Evolutionary conservation across 352 stramenopile genomes (phyloP).

Genomic region (Pythium biforme): DNA sequence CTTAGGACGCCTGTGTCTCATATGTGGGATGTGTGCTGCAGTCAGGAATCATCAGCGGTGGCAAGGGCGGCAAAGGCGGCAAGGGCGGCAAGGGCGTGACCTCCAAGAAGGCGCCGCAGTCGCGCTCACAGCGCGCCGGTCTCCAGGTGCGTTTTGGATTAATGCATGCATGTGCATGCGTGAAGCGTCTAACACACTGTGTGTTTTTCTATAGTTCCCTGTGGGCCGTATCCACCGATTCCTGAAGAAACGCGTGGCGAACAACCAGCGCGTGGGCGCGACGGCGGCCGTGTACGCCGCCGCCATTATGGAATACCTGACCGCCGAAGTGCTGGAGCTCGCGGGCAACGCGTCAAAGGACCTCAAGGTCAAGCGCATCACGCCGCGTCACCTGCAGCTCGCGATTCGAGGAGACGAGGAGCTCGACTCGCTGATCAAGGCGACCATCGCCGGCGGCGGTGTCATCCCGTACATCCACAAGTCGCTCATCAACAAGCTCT

Average conservation of each 20-base stretch:
- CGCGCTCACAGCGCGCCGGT: constrained; percentile 96
- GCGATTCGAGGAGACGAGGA: constrained; percentile 99
- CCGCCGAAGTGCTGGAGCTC: constrained; percentile 99
- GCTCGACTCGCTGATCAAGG: constrained; percentile 99
- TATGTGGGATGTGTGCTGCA: constrained; percentile 17
- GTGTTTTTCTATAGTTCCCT: constrained; percentile 89
- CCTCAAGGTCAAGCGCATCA: constrained; percentile 98
- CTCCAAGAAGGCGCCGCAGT: constrained; percentile 99
- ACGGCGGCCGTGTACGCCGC: constrained; percentile 99
- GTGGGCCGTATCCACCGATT: constrained; percentile 99
- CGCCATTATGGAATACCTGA: constrained; percentile 99
- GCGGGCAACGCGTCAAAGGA: constrained; percentile 97
- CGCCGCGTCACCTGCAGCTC: constrained; percentile 98
- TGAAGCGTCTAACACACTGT: not conserved
- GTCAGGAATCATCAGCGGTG: constrained; percentile 89
- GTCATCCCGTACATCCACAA: constrained; percentile 99
- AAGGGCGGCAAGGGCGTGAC: constrained; percentile 99
- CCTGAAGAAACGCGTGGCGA: constrained; percentile 98
- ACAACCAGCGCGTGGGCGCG: constrained; percentile 98
- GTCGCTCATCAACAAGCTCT: constrained; percentile 98
- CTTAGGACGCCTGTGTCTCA: not conserved
- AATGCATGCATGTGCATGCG: not conserved
- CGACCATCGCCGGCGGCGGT: constrained; percentile 99
- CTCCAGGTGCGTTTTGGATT: constrained; percentile 80
- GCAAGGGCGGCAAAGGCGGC: constrained; percentile 96